phyloP scores from a whole-genome alignment of 306 rosid species.

The Clitoria ternatea region DNA sequence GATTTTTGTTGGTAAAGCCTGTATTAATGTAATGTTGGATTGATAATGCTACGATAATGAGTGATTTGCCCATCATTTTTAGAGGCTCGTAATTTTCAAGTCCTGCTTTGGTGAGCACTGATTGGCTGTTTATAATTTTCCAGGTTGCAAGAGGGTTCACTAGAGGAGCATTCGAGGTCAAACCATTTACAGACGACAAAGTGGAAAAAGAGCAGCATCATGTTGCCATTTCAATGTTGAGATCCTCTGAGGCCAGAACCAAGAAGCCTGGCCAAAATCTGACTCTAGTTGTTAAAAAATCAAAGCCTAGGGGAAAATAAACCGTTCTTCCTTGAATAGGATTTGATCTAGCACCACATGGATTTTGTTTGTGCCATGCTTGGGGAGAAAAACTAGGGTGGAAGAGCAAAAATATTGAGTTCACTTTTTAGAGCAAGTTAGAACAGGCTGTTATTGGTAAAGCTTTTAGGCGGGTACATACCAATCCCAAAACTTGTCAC shows the following conservation, averaged over 20 bases:
- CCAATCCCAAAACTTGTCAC: constrained; percentile 9
- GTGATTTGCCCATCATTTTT: constrained; percentile 1
- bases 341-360: neutral
- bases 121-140: constrained; percentile 20
- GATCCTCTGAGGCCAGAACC: constrained; percentile 45
- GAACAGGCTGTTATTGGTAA: neutral
- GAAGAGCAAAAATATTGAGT: constrained; percentile 20
- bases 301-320: constrained; percentile 61
- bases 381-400: constrained; percentile 8
- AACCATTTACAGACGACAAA: constrained; percentile 57
- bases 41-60: neutral
- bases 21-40: constrained; percentile 13
- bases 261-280: constrained; percentile 44
- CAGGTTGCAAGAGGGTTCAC: constrained; percentile 96
- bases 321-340: constrained; percentile 13
- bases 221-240: constrained; percentile 53
- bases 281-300: constrained; percentile 62
- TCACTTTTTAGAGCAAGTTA: constrained; percentile 3
- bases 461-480: constrained; percentile 2
- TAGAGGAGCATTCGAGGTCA: constrained; percentile 80
- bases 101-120: constrained; percentile 15
- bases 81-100: neutral
- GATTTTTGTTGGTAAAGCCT: neutral
- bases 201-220: constrained; percentile 47
- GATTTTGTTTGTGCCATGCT: constrained; percentile 14